These are phyloP conservation scores for Chrysoporthe deuterocubensis DNA, from an alignment of 2,329 filamentous ascomycete genomes.

Conservation along the genomic window DNA sequence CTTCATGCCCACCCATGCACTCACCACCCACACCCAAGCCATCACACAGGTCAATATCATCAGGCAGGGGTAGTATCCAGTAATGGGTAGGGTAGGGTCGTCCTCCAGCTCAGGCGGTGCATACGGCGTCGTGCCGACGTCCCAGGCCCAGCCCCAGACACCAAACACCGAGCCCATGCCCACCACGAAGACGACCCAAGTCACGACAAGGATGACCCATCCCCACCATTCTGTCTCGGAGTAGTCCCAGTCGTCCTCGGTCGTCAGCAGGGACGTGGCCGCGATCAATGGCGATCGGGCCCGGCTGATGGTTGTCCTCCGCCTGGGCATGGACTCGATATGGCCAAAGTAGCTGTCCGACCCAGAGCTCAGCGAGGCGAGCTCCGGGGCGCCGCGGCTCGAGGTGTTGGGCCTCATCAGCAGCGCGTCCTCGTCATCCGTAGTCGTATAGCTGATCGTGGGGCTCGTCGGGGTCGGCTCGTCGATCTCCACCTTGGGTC, in stretches of 20 bases:
- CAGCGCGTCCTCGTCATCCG: slow-evolving; percentile 80
- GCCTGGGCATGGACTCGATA: slow-evolving; percentile 47
- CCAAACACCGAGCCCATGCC: slow-evolving; percentile 96
- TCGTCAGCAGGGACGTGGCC: slow-evolving; percentile 49
- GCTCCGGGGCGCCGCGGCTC: slow-evolving; percentile 44
- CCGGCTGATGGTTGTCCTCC: slow-evolving; percentile 52
- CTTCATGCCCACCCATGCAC: slow-evolving; percentile 99
- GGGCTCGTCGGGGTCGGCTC: slow-evolving; percentile 50
- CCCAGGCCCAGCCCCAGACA: slow-evolving; percentile 99
- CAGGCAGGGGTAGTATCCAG: slow-evolving; percentile 94
- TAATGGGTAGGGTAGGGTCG: slow-evolving; percentile 91
- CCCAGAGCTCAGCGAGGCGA: slow-evolving; percentile 55
- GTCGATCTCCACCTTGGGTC: slow-evolving; percentile 26
- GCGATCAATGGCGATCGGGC: slow-evolving; percentile 64
- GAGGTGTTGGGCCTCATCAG: slow-evolving; percentile 61
- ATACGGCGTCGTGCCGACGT: slow-evolving; percentile 94
- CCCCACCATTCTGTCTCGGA: slow-evolving; percentile 97
- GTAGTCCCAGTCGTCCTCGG: slow-evolving; percentile 78
- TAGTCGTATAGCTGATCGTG: slow-evolving; percentile 70
- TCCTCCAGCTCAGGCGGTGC: slow-evolving; percentile 94
- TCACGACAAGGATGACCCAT: slow-evolving; percentile 87
- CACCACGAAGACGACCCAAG: slow-evolving; percentile 94
- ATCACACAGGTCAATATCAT: slow-evolving; percentile 93
- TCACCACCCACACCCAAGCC: slow-evolving; percentile 98
- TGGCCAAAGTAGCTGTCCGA: slow-evolving; percentile 66